A percentile compares a stretch with the other conserved stretches of the same genome.
These are phyloP conservation scores for Xylariales sp. DNA, from an alignment of 2,329 filamentous ascomycete genomes.

Conservation along the genomic window DNA sequence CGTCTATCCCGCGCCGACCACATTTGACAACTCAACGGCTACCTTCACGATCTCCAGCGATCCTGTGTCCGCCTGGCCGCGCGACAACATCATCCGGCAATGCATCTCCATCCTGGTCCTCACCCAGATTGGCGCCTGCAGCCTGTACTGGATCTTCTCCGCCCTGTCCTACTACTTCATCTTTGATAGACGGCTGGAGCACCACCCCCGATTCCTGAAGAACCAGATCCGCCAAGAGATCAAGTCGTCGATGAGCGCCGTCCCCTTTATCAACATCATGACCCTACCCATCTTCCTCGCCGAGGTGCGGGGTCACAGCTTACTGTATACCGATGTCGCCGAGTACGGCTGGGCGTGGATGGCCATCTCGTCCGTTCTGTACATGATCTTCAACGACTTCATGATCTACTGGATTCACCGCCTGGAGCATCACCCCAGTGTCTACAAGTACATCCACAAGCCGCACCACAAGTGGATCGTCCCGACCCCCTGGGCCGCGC, in stretches of 20 bases:
- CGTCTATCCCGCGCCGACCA: constrained; percentile 22
- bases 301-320: constrained; percentile 41
- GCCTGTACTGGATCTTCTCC: constrained; percentile 62
- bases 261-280: constrained; percentile 39
- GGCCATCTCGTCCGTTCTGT: constrained; percentile 30
- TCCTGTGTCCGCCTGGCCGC: constrained; percentile 26
- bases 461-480: constrained; percentile 89
- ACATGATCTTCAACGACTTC: constrained; percentile 41
- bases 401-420: constrained; percentile 65
- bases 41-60: constrained; percentile 5
- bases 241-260: constrained; percentile 33
- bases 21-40: constrained; percentile 11
- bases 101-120: constrained; percentile 31
- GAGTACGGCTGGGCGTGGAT: constrained; percentile 38
- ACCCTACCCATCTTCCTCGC: constrained; percentile 41
- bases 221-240: constrained; percentile 43
- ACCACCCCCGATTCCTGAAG: constrained; percentile 43
- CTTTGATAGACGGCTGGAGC: constrained; percentile 39
- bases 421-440: constrained; percentile 62
- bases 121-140: constrained; percentile 30
- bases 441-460: constrained; percentile 93
- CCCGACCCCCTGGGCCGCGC: constrained; percentile 40
- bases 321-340: constrained; percentile 32
- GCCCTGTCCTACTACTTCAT: constrained; percentile 70
- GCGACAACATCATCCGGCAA: constrained; percentile 37